Base-by-base conservation (phyloP, 1,284 basidiomycete species). In the Rhodotorula sp. region DNA sequence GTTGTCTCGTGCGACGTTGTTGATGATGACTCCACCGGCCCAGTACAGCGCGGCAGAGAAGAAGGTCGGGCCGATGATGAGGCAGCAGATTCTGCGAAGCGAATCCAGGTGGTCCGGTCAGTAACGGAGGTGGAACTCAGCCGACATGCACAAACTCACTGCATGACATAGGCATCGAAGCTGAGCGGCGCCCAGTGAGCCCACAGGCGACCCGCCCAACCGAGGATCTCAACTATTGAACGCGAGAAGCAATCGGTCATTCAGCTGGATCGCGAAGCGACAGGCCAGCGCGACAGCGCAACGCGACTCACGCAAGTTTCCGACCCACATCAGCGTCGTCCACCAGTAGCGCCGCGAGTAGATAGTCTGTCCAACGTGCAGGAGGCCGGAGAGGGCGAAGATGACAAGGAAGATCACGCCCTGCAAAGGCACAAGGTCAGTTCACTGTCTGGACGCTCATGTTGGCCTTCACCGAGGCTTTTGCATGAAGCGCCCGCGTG, bases 51-150 rank as follows among this genome's bases (percentile, higher is more conserved):
- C 77, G 9, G 79, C 79, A 0, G 76, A 78, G 71, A 80, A 80
- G 80, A 82, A 82, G 44, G 81, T 81, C n/a, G 82, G 82, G 0
- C 79, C 80, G 68, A 82, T 76, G 71, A 81, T 78, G 7, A 82
- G 77, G 41, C 58, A 41, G 48, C 66, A 64, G 54, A 67, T 67
- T 34, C 61, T 63, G 55, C 34, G 16, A 12, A 19, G n/a, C 19
- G 23, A 2, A 23, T 17, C n/a, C 4, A n/a, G 1, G 25, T 23
- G 34, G 34, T 34, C 34, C 34, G 34, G 34, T 34, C 34, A 34
- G 34, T 34, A 34, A 34, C 34, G 34, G 34, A 34, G 34, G 34
- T 34, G 34, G 34, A 5, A 34, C 34, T 5, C 34, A 34, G 34
- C 34, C 34, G 34, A 34, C 34, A 34, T 34, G 34, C 54, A 4